These are phyloP conservation scores for Plasmodium coatneyi DNA, from an alignment of 169 alveolate genomes.

Conservation along the genomic window DNA sequence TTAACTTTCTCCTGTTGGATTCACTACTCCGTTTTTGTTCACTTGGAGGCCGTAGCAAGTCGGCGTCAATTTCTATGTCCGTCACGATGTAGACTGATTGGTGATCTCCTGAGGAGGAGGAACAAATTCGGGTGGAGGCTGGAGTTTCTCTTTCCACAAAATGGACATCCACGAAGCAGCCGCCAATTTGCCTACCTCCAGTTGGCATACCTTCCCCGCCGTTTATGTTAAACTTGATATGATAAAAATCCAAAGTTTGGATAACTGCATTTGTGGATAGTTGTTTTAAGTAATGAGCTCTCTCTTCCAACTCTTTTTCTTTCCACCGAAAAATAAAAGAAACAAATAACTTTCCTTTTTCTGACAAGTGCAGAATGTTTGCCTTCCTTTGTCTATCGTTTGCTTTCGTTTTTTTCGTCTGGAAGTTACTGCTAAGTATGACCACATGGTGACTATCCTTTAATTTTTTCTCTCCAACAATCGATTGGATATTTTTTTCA, in stretches of 20 bases:
- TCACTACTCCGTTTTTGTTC: neutral
- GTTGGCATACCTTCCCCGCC: constrained; percentile 35
- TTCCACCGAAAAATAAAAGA: constrained; percentile 61
- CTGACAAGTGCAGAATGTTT: constrained; percentile 19
- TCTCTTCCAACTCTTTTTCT: neutral
- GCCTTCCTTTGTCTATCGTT: neutral
- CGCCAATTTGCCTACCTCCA: constrained; percentile 35
- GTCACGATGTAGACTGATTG: neutral
- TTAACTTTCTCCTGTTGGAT: neutral
- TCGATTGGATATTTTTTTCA: constrained; percentile 14
- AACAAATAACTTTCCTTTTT: constrained; percentile 32
- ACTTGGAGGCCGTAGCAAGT: neutral
- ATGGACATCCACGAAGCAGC: constrained; percentile 29
- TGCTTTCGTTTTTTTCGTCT: constrained; percentile 15
- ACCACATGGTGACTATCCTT: constrained; percentile 9
- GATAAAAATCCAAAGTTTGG: constrained; percentile 39
- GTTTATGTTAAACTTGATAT: constrained; percentile 26
- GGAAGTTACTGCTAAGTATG: constrained; percentile 23
- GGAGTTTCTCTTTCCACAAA: neutral
- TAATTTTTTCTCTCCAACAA: constrained; percentile 5
- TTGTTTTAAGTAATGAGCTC: constrained; percentile 6
- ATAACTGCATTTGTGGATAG: constrained; percentile 28
- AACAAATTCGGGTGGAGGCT: neutral
- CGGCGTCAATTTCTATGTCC: neutral
- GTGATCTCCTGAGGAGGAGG: neutral